These are phyloP conservation scores for Gossypium anomalum DNA, from an alignment of 345 rosid species.

Conservation along the genomic window DNA sequence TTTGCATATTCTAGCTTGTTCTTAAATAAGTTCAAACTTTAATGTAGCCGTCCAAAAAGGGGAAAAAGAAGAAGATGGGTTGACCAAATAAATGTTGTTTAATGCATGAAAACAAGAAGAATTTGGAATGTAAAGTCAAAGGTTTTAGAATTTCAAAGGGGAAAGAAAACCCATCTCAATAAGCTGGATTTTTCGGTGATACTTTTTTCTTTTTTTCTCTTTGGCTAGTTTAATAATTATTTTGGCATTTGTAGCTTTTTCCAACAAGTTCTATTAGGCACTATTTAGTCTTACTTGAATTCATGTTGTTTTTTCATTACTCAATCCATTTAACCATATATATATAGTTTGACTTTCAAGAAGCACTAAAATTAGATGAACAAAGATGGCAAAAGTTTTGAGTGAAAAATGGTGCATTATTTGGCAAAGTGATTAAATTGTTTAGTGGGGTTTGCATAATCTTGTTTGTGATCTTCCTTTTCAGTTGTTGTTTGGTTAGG, in stretches of 20 bases:
- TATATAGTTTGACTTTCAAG: background rate
- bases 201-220: background rate
- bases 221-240: background rate
- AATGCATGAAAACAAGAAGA: background rate
- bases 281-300: background rate
- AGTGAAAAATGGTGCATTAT: background rate
- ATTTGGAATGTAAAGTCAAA: background rate
- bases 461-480: conserved; percentile 13
- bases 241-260: background rate
- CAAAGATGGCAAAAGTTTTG: background rate
- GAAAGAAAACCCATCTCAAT: background rate
- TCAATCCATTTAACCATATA: background rate
- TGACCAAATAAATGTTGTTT: background rate
- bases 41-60: too few species aligned
- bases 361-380: background rate
- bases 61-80: background rate
- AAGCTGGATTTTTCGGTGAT: background rate
- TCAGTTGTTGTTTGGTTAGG: conserved; percentile 17
- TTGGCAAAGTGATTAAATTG: background rate
- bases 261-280: too few species aligned
- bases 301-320: background rate
- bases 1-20: background rate
- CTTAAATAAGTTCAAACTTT: background rate
- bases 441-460: conserved; percentile 27
- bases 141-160: background rate